These are phyloP conservation scores for Aquanectria penicillioides DNA, from an alignment of 2,329 filamentous ascomycete species.

Conservation along the genomic window DNA sequence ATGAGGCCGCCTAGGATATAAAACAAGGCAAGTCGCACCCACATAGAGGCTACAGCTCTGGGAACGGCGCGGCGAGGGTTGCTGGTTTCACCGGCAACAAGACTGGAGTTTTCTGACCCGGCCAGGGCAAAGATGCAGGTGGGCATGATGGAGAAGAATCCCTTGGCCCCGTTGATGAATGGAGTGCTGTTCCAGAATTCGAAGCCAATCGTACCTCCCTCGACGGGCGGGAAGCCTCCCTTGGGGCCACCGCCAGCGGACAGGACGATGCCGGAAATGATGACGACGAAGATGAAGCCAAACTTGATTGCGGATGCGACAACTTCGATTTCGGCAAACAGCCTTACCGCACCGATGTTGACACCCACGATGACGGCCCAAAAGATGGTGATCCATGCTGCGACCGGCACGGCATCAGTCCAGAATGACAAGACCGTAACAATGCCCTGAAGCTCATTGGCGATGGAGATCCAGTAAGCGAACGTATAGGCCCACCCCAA, in stretches of 20 bases:
- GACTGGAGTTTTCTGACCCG: constrained; percentile 54
- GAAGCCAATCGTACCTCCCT: constrained; percentile 53
- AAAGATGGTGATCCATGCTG: constrained; percentile 57
- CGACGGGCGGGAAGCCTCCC: constrained; percentile 12
- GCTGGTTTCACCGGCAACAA: constrained; percentile 54
- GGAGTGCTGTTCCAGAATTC: constrained; percentile 54
- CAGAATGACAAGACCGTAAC: constrained; percentile 56
- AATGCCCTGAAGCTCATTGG: constrained; percentile 54
- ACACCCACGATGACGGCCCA: constrained; percentile 50
- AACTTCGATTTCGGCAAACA: constrained; percentile 59
- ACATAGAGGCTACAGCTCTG: constrained; percentile 56
- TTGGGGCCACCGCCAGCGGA: constrained; percentile 53
- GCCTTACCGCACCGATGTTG: constrained; percentile 53
- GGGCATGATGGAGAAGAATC: constrained; percentile 66
- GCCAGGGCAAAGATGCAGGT: constrained; percentile 60
- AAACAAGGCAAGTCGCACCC: constrained; percentile 56
- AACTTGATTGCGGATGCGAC: constrained; percentile 56
- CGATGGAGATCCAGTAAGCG: constrained; percentile 54
- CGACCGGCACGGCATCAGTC: constrained; percentile 53
- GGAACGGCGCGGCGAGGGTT: constrained; percentile 56
- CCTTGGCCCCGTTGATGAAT: constrained; percentile 57
- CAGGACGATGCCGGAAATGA: constrained; percentile 55
- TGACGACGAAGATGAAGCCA: constrained; percentile 58
- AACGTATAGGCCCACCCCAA: constrained; percentile 61
- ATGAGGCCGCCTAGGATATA: constrained; percentile 57